Conservation (phyloP, 2,329 filamentous ascomycete genomes). For the Fusarium hostae region DNA sequence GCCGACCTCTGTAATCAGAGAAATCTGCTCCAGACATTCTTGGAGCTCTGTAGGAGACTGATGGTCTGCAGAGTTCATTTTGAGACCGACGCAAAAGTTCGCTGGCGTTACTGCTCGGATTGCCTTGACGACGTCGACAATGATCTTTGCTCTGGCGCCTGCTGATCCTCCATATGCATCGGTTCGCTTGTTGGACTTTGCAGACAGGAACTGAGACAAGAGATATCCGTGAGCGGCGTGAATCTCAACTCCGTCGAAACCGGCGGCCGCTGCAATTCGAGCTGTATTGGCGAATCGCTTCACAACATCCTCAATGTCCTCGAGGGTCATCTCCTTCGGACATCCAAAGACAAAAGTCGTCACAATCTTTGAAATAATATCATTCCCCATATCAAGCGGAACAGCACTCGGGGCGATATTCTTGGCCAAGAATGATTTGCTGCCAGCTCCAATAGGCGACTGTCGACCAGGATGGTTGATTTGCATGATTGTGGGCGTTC, state of each 20-base stretch:
- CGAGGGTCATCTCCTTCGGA: slow-evolving; percentile 65
- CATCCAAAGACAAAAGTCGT: slow-evolving; percentile 59
- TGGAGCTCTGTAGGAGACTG: slow-evolving; percentile 55
- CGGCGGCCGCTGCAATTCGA: slow-evolving; percentile 57
- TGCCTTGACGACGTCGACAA: slow-evolving; percentile 61
- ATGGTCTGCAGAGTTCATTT: slow-evolving; percentile 68
- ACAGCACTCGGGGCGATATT: slow-evolving; percentile 58
- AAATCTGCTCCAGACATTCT: slow-evolving; percentile 68
- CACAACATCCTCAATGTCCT: slow-evolving; percentile 65
- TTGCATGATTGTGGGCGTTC: slow-evolving; percentile 56
- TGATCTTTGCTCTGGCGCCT: slow-evolving; percentile 59
- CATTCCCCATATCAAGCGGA: slow-evolving; percentile 54
- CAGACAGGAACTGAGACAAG: slow-evolving; percentile 65
- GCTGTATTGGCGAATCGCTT: slow-evolving; percentile 64
- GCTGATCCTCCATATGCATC: slow-evolving; percentile 67
- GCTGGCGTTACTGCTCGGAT: slow-evolving; percentile 52
- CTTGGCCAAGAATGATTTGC: slow-evolving; percentile 51
- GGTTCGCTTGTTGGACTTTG: slow-evolving; percentile 60
- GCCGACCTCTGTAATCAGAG: slow-evolving; percentile 58
- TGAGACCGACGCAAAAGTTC: slow-evolving; percentile 62
- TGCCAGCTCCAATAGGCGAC: slow-evolving; percentile 53
- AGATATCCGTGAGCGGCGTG: slow-evolving; percentile 68
- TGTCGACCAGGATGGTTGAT: slow-evolving; percentile 61
- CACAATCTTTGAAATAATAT: slow-evolving; percentile 49
- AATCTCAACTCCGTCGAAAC: slow-evolving; percentile 58